Evolutionary conservation across 371 early-diverging fungal species (phyloP), one percentile per base, ranked within the genome.

Genomic region (Phascolomyces articulosus): DNA sequence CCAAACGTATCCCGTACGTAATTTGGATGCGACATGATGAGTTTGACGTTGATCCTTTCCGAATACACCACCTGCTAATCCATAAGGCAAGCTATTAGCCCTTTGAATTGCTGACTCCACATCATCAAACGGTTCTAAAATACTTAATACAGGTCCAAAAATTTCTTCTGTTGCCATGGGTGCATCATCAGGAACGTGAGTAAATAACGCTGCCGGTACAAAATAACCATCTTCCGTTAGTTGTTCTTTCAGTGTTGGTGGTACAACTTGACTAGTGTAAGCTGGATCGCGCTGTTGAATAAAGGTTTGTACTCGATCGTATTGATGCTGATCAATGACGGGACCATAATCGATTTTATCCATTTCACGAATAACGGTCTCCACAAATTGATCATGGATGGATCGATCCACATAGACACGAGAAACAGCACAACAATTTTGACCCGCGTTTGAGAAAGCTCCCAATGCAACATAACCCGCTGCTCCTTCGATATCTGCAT

Each of bases 371-470:
- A 80, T 82, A 28, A 94, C 74, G 66, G 71, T 72, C 0, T 77
- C 71, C 54, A 93, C 40, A 48, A 95, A 93, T 15, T 64, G 59
- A 27, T 87, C 86, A 70, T 94, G 82, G 21, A 95, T 77, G 0
- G 83, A 77, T 40, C 78, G 76, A 48, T 95, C 90, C 15, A 95
- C 87, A 65, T 86, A 84, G 13, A 96, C 77, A 3, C 94, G 79
- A 2, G 93, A 88, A 21, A 93, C 89, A 2, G 95, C 95, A 73
- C 93, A 93, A 75, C 97, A 96, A 67, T 90, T 88, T 74, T 96
- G 95, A 1, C 96, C 96, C 26, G 87, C 76, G 71, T 95, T 95
- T 48, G 87, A 81, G 68, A 86, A 93, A 29, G 87, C 87, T 28
- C 90, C 95, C 13, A 74, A 75, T 47, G 87, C 80, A 9, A 91